phyloP scores from a whole-genome alignment of 2,329 filamentous ascomycete genomes.

The Stagonosporopsis tanaceti region DNA sequence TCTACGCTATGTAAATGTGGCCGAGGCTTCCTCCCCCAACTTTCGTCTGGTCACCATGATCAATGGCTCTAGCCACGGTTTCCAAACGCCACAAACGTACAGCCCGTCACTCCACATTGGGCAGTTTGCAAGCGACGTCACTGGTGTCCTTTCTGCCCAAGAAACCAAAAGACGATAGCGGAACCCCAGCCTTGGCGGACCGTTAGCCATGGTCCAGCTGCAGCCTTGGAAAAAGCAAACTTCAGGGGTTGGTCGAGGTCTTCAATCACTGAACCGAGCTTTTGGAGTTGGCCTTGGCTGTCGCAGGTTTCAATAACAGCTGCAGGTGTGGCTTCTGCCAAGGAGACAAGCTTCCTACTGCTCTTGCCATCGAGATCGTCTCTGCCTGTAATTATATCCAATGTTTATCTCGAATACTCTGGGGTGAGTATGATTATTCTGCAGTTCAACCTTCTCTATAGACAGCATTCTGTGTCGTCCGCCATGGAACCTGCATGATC shows the following conservation, averaged over 20 bases:
- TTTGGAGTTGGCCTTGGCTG: background rate
- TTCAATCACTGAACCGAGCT: background rate
- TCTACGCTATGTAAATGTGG: background rate
- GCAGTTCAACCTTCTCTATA: background rate
- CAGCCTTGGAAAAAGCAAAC: background rate
- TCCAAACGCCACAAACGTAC: background rate
- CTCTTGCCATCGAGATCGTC: background rate
- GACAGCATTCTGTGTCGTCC: background rate
- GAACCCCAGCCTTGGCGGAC: background rate
- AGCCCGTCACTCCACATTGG: background rate
- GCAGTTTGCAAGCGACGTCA: background rate
- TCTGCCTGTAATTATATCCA: background rate
- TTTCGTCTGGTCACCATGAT: background rate
- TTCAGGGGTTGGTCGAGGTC: background rate
- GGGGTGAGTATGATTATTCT: background rate
- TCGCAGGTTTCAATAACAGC: background rate
- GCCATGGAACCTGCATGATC: background rate
- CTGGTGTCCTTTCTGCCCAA: background rate
- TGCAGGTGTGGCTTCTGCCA: background rate
- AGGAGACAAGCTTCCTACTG: too few species aligned
- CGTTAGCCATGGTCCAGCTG: background rate
- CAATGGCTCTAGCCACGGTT: background rate
- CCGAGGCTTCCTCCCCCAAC: background rate
- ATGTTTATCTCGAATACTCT: background rate
- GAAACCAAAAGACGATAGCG: background rate